A percentile compares a stretch with the other conserved stretches of the same genome.
Conservation (phyloP, 352 stramenopile species). For the Globisporangium solare region DNA sequence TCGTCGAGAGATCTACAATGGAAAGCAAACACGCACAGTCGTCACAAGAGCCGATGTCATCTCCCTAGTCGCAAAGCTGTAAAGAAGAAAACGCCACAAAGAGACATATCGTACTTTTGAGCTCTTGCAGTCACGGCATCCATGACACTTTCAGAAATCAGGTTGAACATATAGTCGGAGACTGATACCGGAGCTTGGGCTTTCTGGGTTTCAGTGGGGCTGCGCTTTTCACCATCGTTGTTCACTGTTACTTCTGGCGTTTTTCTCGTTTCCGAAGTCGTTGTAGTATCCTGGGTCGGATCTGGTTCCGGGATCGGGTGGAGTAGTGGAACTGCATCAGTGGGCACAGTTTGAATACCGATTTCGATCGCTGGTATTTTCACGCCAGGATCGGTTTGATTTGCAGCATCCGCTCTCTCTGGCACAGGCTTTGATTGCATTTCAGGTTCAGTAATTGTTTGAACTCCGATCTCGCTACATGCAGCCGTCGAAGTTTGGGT, state of each 20-base stretch:
- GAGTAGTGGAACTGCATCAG: background rate
- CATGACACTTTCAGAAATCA: constrained; percentile 13
- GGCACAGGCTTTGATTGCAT: background rate
- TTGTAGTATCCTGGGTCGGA: too few species aligned
- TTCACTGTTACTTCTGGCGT: background rate
- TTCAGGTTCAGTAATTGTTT: background rate
- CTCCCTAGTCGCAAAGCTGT: too few species aligned
- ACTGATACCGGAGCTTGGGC: background rate
- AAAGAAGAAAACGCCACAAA: background rate
- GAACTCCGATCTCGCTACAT: constrained; percentile 9
- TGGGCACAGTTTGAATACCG: background rate
- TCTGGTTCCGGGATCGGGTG: background rate
- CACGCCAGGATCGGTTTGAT: constrained; percentile 3
- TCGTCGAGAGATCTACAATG: constrained; percentile 5
- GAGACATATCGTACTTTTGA: constrained; percentile 23
- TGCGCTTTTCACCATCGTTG: background rate
- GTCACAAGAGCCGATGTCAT: background rate
- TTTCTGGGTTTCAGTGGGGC: background rate
- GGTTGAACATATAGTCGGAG: constrained; percentile 14
- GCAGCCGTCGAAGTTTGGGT: constrained; percentile 12
- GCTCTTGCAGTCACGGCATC: constrained; percentile 21
- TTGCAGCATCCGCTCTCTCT: background rate
- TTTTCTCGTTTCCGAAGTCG: background rate
- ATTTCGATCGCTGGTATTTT: background rate
- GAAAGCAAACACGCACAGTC: too few species aligned